Base-by-base conservation (phyloP, 306 rosid genomes). In the Casuarina glauca region DNA sequence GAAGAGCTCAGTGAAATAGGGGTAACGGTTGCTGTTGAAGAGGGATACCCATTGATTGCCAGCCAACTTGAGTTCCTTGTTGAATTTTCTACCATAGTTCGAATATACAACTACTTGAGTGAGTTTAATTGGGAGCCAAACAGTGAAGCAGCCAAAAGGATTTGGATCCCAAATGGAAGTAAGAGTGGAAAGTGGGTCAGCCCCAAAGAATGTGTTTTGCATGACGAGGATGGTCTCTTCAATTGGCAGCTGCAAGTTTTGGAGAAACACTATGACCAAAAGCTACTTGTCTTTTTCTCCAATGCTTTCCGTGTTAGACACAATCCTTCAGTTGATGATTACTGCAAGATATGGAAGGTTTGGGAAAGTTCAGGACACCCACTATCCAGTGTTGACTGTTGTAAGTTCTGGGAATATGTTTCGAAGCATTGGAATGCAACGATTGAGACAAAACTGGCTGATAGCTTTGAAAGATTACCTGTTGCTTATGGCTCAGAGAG, bases 341-440 rank as follows among this genome's bases (percentile, higher is more conserved):
- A 89, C 80, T 77, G 80, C 44, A 75, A 75, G 36, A 88, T 91
- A 4, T 89, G 98, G 98, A 84, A 84, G 81, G 74, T 46, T 7
- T 93, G 98, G 96, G 94, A 87, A 85, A 81, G 74, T 71, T 85
- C 87, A 39, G 69, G 17, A 19, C 73, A 77, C 16, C 45, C 19
- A 35, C 6, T 91, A 79, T 80, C 90, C 2, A 32, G 45, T 69
- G 89, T 75, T 17, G 73, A 83, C 19, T 93, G 96, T 71, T 84
- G 67, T 39, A 93, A 80, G 79, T 93, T 93, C 73, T 93, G 97
- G 97, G 67, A 6, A 6, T 85, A 82, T 74, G 60, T 93, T 15
- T 73, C 74, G 16, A 83, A 62, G 42, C 89, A 89, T 74, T 82
- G 82, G 69, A 51, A 39, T 63, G 5, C 26, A 39, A 81, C 38